A percentile compares a stretch with the other conserved stretches of the same genome.
Evolutionary conservation across 2,329 filamentous ascomycete species (phyloP).

Genomic region (Ophiostoma tasmaniense): DNA sequence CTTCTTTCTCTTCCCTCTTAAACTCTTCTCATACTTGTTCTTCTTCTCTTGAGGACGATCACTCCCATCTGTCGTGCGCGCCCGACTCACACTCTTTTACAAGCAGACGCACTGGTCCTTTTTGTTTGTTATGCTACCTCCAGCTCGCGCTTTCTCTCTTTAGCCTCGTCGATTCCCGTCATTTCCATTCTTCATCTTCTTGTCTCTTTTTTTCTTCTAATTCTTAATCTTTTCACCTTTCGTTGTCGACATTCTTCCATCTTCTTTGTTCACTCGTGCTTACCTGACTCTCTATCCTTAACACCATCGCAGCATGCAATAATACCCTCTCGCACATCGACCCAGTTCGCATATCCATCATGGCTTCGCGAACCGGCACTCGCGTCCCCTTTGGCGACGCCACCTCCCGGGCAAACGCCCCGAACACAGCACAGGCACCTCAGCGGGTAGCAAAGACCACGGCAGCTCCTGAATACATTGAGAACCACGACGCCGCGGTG

Average conservation of each 20-base stretch:
- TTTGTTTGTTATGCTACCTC: slow-evolving; percentile 8
- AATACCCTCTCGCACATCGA: slow-evolving; percentile 11
- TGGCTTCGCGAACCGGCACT: slow-evolving; percentile 22
- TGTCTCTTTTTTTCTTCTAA: background rate
- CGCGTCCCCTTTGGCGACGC: slow-evolving; percentile 28
- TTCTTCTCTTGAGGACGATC: background rate
- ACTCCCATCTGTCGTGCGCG: background rate
- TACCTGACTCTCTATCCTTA: background rate
- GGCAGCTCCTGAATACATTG: background rate
- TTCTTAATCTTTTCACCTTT: background rate
- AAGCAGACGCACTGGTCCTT: slow-evolving; percentile 1
- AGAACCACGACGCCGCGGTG: slow-evolving; percentile 10
- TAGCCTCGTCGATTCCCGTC: background rate
- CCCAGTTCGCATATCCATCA: slow-evolving; percentile 15
- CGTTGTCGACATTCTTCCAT: background rate
- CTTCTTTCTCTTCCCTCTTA: background rate
- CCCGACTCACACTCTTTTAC: background rate
- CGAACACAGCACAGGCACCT: slow-evolving; percentile 17
- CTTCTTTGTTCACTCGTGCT: background rate
- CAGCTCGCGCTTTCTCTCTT: slow-evolving; percentile 4
- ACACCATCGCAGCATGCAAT: slow-evolving; percentile 1
- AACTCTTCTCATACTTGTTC: background rate
- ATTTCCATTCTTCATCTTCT: background rate
- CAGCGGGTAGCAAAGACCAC: slow-evolving; percentile 14
- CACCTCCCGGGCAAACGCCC: slow-evolving; percentile 25